phyloP scores from a whole-genome alignment of 2,329 filamentous ascomycete genomes.

The Juglanconis juglandina region DNA sequence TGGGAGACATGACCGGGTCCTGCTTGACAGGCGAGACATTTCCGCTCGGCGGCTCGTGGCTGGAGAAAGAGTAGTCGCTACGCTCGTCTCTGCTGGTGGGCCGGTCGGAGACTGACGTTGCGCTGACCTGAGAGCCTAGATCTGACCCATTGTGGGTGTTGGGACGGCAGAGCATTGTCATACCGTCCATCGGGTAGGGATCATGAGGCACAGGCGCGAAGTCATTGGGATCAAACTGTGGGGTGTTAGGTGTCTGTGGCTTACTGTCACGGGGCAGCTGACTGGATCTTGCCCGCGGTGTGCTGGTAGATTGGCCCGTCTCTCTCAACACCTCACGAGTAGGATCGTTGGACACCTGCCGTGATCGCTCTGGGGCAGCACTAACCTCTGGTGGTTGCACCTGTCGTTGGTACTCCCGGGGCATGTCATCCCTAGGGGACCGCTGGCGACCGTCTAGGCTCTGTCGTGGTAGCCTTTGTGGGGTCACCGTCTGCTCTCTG shows the following conservation, averaged over 20 bases:
- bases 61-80: constrained; percentile 88
- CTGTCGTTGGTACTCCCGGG: constrained; percentile 12
- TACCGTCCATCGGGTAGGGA: constrained; percentile 89
- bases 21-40: constrained; percentile 73
- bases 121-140: constrained; percentile 41
- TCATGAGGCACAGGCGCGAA: constrained; percentile 78
- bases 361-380: constrained; percentile 12
- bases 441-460: constrained; percentile 3
- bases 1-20: constrained; percentile 30
- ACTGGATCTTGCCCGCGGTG: constrained; percentile 1
- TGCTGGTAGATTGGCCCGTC: constrained; percentile 23
- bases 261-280: constrained; percentile 14
- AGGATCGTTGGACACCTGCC: constrained; percentile 22
- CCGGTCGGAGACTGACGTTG: constrained; percentile 55
- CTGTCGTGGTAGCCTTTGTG: constrained; percentile 43
- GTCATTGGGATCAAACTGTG: constrained; percentile 52
- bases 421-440: constrained; percentile 9
- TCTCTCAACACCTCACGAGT: background rate
- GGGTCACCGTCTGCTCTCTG: constrained; percentile 49
- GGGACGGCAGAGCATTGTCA: constrained; percentile 93
- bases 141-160: constrained; percentile 63
- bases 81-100: constrained; percentile 83
- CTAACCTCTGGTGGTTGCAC: constrained; percentile 13
- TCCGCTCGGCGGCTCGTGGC: constrained; percentile 72
- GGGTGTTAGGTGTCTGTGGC: constrained; percentile 22